Evolutionary conservation across 371 early-diverging fungal species (phyloP), one percentile per base, ranked within the genome.

Genomic region (Furculomyces boomerangus): DNA sequence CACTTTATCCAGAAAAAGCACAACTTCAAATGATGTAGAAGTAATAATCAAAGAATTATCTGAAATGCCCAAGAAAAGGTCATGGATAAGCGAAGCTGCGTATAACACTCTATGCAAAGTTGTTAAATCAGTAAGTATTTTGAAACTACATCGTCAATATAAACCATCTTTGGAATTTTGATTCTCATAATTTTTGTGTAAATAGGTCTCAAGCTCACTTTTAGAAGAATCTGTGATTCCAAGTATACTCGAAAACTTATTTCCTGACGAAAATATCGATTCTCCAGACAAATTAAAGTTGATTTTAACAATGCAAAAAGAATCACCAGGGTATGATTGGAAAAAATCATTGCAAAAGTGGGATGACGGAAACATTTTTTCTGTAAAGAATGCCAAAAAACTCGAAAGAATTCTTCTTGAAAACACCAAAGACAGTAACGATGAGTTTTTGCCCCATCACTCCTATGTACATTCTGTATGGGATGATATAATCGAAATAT

Each of bases 391-490:
- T 50, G 50, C 39, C 26, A 45, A 53, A 28, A 50, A 47, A 46
- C 40, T 62, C 20, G 60, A 25, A 22, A 16, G 47, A 30, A 54
- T 67, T 30, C 60, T 67, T n/a, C 22, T 20, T 3, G 43, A 43
- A 43, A 43, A 43, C 43, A 16, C 49, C 18, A 27, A 8, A 13
- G 49, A 49, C 28, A 16, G 20, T 5, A 5, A 10, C 18, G 39
- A 39, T 35, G 20, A 30, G 18, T 35, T 22, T 14, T 8, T 35
- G 30, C 3, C 30, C 14, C 52, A 51, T 82, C 75, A 74, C 39
- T 84, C 85, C 39, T 79, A 82, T 57, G 70, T 88, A 37, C 91
- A 88, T 61, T 77, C 81, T 2, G 80, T 84, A 27, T 90, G 89
- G 86, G 75, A 78, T 57, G 73, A 75, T 45, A 63, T 82, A 37